These are phyloP conservation scores for Yamadazyma friedrichii DNA, from an alignment of 1,139 yeast species.

Conservation along the genomic window DNA sequence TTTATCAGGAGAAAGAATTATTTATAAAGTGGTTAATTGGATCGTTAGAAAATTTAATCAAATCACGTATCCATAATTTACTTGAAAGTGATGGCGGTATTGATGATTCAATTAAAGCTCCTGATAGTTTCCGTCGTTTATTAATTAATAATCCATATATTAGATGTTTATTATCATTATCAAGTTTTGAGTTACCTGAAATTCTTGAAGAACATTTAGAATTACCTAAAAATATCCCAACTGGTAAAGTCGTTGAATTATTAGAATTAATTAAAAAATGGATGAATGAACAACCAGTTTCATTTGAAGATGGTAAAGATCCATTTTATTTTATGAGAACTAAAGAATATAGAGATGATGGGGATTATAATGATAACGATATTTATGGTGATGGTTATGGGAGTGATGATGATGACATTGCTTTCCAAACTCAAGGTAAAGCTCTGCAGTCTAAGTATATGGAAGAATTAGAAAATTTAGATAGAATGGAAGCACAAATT, in stretches of 20 bases:
- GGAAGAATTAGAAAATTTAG: slow-evolving; percentile 32
- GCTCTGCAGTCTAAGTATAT: slow-evolving; percentile 17
- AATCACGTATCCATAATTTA: slow-evolving; percentile 20
- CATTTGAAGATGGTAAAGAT: slow-evolving; percentile 43
- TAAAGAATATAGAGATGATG: slow-evolving; percentile 21
- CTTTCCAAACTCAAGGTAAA: slow-evolving; percentile 32
- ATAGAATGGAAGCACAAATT: slow-evolving; percentile 29
- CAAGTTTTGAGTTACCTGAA: slow-evolving; percentile 42
- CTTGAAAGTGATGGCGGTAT: slow-evolving; percentile 1
- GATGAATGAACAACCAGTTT: slow-evolving; percentile 28
- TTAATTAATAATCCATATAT: slow-evolving; percentile 37
- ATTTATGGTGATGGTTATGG: slow-evolving; percentile 18
- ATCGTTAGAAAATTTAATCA: slow-evolving; percentile 33
- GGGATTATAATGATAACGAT: slow-evolving; percentile 17
- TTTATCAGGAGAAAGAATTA: slow-evolving; percentile 42
- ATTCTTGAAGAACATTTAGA: slow-evolving; percentile 33
- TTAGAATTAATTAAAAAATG: slow-evolving; percentile 31
- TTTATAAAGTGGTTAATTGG: slow-evolving; percentile 44
- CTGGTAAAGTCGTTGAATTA: slow-evolving; percentile 21
- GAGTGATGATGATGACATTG: slow-evolving; percentile 27
- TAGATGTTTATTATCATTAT: slow-evolving; percentile 28
- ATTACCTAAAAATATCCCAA: slow-evolving; percentile 19
- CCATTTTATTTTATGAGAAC: slow-evolving; percentile 34
- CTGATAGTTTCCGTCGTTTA: slow-evolving; percentile 22
- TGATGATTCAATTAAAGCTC: slow-evolving; percentile 8